Evolutionary conservation across 2,329 filamentous ascomycete genomes (phyloP), one percentile per base, ranked within the genome.

Genomic region (Chaetomiaceae sp.): DNA sequence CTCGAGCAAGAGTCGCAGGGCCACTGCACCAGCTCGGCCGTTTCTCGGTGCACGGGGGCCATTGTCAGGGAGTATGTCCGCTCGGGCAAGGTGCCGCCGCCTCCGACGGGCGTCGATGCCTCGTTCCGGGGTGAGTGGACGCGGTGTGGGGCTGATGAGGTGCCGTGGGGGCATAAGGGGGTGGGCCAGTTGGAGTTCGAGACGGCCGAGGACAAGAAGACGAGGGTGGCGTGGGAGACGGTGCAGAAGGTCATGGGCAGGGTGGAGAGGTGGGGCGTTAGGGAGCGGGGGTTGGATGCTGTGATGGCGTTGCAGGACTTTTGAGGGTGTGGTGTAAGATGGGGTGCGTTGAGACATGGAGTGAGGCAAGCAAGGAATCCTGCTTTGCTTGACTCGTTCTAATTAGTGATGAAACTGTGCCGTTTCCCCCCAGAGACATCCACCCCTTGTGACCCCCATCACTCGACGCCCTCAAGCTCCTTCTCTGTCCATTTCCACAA

Each of bases 1-100:
- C 53, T 73, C 3, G 69, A 70, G 61, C 67, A 70, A 51, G 51
- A 59, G 14, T 57, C 63, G 2, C 55, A 60, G 42, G 70, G 70
- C 1, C 70, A 73, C 49, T 69, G 66, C 55, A 64, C 66, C 3
- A 17, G 67, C 1, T 53, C 69, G 1, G 62, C 65, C n/a, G 44
- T 59, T 12, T 71, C 69, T 8, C 47, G 59, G 20, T 73, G 70
- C 59, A 70, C 66, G 3, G 60, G 68, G 33, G 52, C 34, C 14
- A 65, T 64, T 34, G 51, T 72, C 5, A 59, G 62, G 5, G 65
- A 64, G 16, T 72, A 72, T 48, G 43, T 72, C 8, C 55, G 66
- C 39, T 51, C 64, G 4, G 70, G 69, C 3, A 50, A 66, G 42
- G 58, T 71, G 6, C 69, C 69, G 3, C 60, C 64, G 25, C 51